Evolutionary conservation across 2,329 filamentous ascomycete genomes (phyloP), one percentile per base, ranked within the genome.

Genomic region (Penicillium sp.): DNA sequence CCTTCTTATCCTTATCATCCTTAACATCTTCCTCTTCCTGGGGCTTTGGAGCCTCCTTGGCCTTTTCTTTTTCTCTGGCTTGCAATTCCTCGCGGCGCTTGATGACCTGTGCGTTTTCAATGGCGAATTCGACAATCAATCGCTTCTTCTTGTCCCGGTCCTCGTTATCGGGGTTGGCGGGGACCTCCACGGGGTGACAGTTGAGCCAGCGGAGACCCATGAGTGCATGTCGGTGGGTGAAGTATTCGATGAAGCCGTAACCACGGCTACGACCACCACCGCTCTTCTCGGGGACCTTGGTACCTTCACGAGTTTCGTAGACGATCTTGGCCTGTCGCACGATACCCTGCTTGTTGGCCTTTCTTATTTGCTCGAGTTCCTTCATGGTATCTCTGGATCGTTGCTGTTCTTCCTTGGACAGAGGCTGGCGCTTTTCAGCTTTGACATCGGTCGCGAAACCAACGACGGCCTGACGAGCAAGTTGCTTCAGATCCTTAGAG

Each of bases 61-160:
- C 32, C 9, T 56, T 49, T 60, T 66, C 13, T 56, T 59, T 39
- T 47, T 57, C 53, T 50, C 56, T 65, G 28, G 58, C 62, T 48
- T 67, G 66, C 48, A 63, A 59, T 51, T 66, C 69, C 49, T 67
- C 70, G 24, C 95, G 81, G 56, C 93, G 80, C 58, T 85, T 81
- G n/a, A 98, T 86, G 1, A 98, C 93, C 64, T 96, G 91, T 1
- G 89, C 91, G 63, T 98, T 98, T 73, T 98, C 93, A 67, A 98
- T 95, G 18, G 93, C 90, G 67, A 98, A 98, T 70, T 98, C 95
- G 32, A 92, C 92, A 65, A 98, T 89, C 44, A 98, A 74, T 10
- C 93, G 81, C 71, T 93, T 91, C 67, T 89, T 92, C 72, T 87
- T 89, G 57, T 93, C 90, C 46, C 80, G 66, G 25, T 61, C 57